phyloP scores from a whole-genome alignment of 75 land plant species.

The Larix kaempferi region DNA sequence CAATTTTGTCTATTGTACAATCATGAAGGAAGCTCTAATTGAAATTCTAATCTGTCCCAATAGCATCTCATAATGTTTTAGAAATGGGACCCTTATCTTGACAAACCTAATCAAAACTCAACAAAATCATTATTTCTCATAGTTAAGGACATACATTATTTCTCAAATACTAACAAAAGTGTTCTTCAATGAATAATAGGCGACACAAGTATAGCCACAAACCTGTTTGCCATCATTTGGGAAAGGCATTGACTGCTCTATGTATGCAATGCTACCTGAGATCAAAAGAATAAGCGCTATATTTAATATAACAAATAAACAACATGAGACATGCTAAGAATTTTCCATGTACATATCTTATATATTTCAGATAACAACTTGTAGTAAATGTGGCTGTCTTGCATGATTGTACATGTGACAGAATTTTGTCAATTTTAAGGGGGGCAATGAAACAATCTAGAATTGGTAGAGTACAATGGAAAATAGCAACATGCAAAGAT shows the following conservation, averaged over 20 bases:
- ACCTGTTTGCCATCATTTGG: slow-evolving; percentile 97
- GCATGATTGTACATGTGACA: not conserved
- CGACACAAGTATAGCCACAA: not conserved
- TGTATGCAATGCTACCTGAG: slow-evolving; percentile 84
- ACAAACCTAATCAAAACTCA: no score
- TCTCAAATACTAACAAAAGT: no score
- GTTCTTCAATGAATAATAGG: not conserved
- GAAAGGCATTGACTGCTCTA: slow-evolving; percentile 85
- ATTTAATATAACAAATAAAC: not conserved
- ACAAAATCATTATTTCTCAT: no score
- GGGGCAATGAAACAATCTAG: no score
- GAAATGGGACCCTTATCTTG: not conserved
- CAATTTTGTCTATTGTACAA: not conserved
- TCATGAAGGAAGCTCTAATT: not conserved
- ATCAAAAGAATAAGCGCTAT: no score
- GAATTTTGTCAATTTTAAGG: not conserved
- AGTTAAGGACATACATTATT: no score
- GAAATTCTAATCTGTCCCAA: not conserved
- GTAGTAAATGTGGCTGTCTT: not conserved
- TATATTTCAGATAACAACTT: not conserved
- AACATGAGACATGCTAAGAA: not conserved
- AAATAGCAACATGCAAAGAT: no score
- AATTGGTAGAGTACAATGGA: no score
- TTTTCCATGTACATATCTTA: not conserved
- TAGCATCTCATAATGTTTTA: not conserved